Base-by-base conservation (phyloP, 1,284 basidiomycete genomes). In the Hortiboletus rubellus region DNA sequence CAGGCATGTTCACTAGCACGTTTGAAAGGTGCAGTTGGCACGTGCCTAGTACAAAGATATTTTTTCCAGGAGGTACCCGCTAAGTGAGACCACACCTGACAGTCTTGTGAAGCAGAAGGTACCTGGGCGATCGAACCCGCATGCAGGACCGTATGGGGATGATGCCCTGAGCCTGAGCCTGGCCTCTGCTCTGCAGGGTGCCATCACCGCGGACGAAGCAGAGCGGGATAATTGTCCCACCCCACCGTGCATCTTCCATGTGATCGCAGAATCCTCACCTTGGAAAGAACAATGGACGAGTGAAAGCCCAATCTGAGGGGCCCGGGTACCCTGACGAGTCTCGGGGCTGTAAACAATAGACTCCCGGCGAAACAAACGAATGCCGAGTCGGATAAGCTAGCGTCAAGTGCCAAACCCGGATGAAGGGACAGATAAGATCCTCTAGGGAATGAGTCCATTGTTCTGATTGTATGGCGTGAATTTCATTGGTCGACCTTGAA, bases 151-250 rank as follows among this genome's bases (percentile, higher is more conserved):
- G 49, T 38, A 45, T 31, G 36, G 31, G 2, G 18, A 30, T 18
- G 40, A 36, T 9, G 10, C n/a, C 22, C 24, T 24, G 24, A 30
- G 50, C 22, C 22, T n/a, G 30, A 30, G 22, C 40, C 46, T 18
- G 15, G 37, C 33, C 52, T 36, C 30, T 33, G 36, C 33, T 43
- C 11, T 42, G 15, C 3, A 7, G 37, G 22, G 42, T 45, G 24
- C 31, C 50, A 63, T 60, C 61, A 38, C 66, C 66, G 62, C 66
- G 66, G 64, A 60, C 62, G 62, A 65, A 66, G 52, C 45, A 17
- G 47, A 27, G 12, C 14, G 37, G 41, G 12, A 49, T n/a, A 40
- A 30, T 47, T 33, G 46, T 45, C 27, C 42, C 36, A 17, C 31
- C 43, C 27, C 41, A 17, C 50, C 34, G 43, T 30, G 15, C 2